These are phyloP conservation scores for Fusarium neocosmosporiellum DNA, from an alignment of 2,329 filamentous ascomycete genomes.

Conservation along the genomic window DNA sequence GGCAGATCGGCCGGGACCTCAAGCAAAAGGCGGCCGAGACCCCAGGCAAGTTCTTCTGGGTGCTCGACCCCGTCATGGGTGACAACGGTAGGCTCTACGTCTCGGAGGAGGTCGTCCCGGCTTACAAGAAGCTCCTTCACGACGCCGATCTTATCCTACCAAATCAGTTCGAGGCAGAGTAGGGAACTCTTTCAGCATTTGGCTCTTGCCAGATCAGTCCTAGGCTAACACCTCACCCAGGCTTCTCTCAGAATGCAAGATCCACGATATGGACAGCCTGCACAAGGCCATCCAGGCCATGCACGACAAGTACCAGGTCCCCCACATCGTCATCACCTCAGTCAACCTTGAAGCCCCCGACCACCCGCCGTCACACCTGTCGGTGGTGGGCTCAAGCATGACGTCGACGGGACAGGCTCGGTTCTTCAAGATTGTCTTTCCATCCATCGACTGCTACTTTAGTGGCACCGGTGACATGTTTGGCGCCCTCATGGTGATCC, in stretches of 20 bases:
- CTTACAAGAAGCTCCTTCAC: conserved; percentile 82
- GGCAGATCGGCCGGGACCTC: conserved; percentile 84
- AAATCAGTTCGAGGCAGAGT: conserved; percentile 98
- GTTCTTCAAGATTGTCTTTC: conserved; percentile 90
- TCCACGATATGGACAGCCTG: conserved; percentile 79
- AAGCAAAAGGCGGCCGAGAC: conserved; percentile 70
- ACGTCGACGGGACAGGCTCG: conserved; percentile 73
- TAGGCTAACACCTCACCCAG: conserved; percentile 57
- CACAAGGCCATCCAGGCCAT: conserved; percentile 79
- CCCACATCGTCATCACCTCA: conserved; percentile 93
- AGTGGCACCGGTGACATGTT: conserved; percentile 99
- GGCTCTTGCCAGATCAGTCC: no score
- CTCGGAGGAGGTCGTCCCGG: conserved; percentile 88
- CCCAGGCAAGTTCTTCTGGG: conserved; percentile 92
- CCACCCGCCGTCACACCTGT: conserved; percentile 65
- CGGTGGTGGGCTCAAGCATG: conserved; percentile 82
- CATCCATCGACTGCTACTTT: conserved; percentile 92
- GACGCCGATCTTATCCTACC: conserved; percentile 93
- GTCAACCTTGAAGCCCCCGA: conserved; percentile 73
- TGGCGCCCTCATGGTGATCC: conserved; percentile 86
- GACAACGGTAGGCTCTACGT: conserved; percentile 95
- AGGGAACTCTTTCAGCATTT: conserved; percentile 50
- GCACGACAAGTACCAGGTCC: conserved; percentile 80
- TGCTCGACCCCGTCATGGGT: conserved; percentile 97
- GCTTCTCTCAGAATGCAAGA: conserved; percentile 85